Evolutionary conservation across 257 asterid genomes (phyloP).

Genomic region (Salvia hispanica): DNA sequence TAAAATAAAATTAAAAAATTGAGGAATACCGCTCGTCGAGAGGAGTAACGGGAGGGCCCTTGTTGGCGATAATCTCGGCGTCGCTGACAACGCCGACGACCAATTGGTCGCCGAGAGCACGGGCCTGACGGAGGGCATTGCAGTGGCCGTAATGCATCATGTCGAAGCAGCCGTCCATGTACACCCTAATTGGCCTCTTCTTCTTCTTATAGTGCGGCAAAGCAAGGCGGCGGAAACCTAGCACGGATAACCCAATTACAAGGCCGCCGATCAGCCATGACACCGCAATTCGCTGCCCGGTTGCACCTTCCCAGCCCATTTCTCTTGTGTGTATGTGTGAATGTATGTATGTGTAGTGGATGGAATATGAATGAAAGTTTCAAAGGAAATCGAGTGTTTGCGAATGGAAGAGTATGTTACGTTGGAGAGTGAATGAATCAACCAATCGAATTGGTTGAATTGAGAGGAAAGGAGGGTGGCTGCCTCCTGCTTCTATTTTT

Average conservation of each 20-base stretch:
- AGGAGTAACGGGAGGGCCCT: constrained; percentile 98
- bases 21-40: constrained; percentile 68
- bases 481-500: constrained; percentile 13
- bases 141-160: constrained; percentile 99
- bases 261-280: constrained; percentile 72
- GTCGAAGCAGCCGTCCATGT: constrained; percentile 97
- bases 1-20: too few relatives aligned
- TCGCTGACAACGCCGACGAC: constrained; percentile 97
- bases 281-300: constrained; percentile 47
- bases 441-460: neutral
- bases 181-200: constrained; percentile 87
- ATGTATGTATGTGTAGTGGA: neutral
- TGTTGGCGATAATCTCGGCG: constrained; percentile 78
- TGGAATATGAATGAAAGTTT: neutral
- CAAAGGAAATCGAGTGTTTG: neutral
- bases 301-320: constrained; percentile 59
- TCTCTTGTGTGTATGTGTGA: neutral
- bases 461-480: neutral
- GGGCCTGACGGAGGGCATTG: constrained; percentile 98
- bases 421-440: neutral
- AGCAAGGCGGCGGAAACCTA: constrained; percentile 58
- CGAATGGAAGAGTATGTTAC: neutral
- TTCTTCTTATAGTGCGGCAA: constrained; percentile 49
- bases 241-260: constrained; percentile 62
- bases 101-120: constrained; percentile 94